Evolutionary conservation across 1,139 yeast species (phyloP).

Genomic region (Suhomyces terraborum): DNA sequence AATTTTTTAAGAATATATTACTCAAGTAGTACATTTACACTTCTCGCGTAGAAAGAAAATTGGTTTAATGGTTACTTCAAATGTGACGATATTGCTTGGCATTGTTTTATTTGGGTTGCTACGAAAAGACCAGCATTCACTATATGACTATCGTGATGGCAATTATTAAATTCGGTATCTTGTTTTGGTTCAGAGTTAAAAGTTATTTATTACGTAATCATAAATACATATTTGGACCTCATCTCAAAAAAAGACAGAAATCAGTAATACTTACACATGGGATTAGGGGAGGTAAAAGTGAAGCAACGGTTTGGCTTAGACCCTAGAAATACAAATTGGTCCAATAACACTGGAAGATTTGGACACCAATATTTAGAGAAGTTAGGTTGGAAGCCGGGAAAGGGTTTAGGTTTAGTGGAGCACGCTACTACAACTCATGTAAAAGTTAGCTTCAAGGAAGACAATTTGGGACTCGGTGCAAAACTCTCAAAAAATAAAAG

Average conservation of each 20-base stretch:
- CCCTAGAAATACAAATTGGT: constrained; percentile 95
- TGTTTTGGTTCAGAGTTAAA: no score
- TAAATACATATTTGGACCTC: background rate
- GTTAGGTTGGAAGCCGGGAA: constrained; percentile 91
- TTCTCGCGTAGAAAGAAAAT: no score
- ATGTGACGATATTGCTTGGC: no score
- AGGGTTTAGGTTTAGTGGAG: constrained; percentile 75
- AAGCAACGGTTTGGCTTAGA: constrained; percentile 89
- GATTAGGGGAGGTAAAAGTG: constrained; percentile 81
- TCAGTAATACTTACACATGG: constrained; percentile 51
- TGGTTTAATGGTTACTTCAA: no score
- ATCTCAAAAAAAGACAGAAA: constrained; percentile 1
- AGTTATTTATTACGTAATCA: background rate
- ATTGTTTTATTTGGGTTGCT: no score
- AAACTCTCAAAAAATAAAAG: constrained; percentile 57
- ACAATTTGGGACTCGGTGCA: constrained; percentile 86
- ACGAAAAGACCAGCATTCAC: no score
- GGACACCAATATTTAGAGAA: constrained; percentile 84
- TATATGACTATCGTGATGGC: no score
- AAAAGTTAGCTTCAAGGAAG: constrained; percentile 78
- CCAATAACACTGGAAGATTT: constrained; percentile 79
- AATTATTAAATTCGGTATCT: no score
- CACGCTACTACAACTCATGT: constrained; percentile 75
- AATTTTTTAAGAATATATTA: no score
- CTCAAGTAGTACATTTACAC: no score